Evolutionary conservation across 2,329 filamentous ascomycete species (phyloP), one percentile per base, ranked within the genome.

Genomic region (Metarhizium sp.): DNA sequence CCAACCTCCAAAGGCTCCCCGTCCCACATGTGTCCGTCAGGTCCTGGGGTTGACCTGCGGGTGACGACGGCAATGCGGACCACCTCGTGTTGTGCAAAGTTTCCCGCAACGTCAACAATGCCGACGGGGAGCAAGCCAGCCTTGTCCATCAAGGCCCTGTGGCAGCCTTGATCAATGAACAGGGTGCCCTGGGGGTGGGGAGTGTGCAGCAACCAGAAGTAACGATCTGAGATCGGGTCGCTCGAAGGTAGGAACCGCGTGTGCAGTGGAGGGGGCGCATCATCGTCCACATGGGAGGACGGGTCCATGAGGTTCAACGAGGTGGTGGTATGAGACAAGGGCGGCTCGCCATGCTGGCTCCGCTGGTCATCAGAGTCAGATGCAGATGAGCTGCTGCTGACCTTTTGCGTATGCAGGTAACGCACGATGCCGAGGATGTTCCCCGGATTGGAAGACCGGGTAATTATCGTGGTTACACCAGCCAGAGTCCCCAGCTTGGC

Each of bases 131-230:
- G 81, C 2, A 99, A 81, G 3, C 91, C 90, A 0, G 92, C 91
- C 73, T 95, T 95, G 66, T 86, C 84, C 16, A 84, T 75, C 3
- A 97, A 79, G 1, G 92, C 94, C 38, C 79, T 77, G 72, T 91
- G 85, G 3, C 92, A 92, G 46, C 94, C 94, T n/a, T 82, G 75
- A 74, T 99, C 94, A 63, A 99, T 95, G 73, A 90, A 97, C 30
- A 99, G 69, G 2, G 87, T 95, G 14, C 94, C 94, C 65, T 95
- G 92, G 0, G 94, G 90, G 29, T 86, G 85, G 11, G 96, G 83
- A 10, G 92, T 94, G 71, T 99, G 90, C 0, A 97, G 79, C 51
- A 99, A 85, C 94, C 94, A 99, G 78, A 99, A 97, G 67, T 94
- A 91, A 59, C 92, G 87, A 69, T 96, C 94, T 55, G 90, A 85